Evolutionary conservation across 2,329 filamentous ascomycete species (phyloP).

Genomic region (Trichothecium sympodiale): DNA sequence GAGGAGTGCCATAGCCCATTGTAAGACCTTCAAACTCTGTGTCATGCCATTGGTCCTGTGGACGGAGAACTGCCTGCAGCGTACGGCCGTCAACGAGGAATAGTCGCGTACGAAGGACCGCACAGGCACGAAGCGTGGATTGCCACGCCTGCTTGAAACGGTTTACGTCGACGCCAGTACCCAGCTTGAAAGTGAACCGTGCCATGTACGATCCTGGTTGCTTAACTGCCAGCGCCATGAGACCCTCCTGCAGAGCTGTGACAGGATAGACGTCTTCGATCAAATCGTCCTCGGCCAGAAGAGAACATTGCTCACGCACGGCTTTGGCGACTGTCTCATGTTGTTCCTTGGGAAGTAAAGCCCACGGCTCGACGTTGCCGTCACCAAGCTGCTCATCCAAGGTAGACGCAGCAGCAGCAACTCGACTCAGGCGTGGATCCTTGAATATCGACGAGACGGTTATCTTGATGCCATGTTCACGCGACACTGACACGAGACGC

Average conservation of each 20-base stretch:
- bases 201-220: neutral
- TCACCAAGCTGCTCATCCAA: neutral
- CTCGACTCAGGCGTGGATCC: neutral
- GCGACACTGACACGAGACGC: neutral
- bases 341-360: neutral
- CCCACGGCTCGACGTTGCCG: too few relatives aligned
- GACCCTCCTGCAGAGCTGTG: slow-evolving; percentile 34
- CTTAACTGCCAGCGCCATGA: slow-evolving; percentile 28
- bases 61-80: slow-evolving; percentile 1
- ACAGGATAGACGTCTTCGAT: slow-evolving; percentile 37
- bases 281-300: neutral
- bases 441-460: neutral
- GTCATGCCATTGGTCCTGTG: too few relatives aligned
- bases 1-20: too few relatives aligned
- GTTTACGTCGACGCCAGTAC: neutral
- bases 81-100: neutral
- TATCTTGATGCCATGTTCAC: neutral
- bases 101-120: slow-evolving; percentile 5
- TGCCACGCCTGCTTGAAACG: slow-evolving; percentile 1
- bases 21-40: too few relatives aligned
- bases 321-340: neutral
- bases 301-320: slow-evolving; percentile 1
- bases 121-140: neutral
- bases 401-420: neutral
- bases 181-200: neutral